Conservation (phyloP, 2,329 filamentous ascomycete genomes). For the Emericellopsis cladophorae region DNA sequence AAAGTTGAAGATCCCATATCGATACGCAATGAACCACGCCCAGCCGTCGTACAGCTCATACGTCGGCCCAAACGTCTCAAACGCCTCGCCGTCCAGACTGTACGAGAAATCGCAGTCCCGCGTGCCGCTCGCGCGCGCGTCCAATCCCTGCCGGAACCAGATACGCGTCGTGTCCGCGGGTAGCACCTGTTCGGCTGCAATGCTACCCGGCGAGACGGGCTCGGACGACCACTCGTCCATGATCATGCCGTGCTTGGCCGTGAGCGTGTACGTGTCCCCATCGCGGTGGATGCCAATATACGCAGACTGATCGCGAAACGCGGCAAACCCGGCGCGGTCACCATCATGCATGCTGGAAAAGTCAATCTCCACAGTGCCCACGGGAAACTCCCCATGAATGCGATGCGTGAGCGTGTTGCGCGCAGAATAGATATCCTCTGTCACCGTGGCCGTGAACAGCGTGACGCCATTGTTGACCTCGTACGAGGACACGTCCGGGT, state of each 20-base stretch:
- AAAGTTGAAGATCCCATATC: conserved; percentile 34
- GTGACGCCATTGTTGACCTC: conserved; percentile 28
- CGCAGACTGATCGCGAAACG: conserved; percentile 38
- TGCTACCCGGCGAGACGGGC: conserved; percentile 7
- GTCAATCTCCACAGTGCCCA: conserved; percentile 36
- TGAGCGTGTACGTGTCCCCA: conserved; percentile 13
- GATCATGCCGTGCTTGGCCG: conserved; percentile 22
- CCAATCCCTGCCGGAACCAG: conserved; percentile 11
- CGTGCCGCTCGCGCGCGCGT: conserved; percentile 9
- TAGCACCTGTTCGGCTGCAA: conserved; percentile 9
- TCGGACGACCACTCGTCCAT: conserved; percentile 17
- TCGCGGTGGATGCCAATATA: conserved; percentile 37
- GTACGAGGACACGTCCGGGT: conserved; percentile 37
- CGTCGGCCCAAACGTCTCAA: conserved; percentile 13
- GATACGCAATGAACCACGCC: conserved; percentile 33
- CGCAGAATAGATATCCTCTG: conserved; percentile 32
- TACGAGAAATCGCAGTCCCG: conserved; percentile 7
- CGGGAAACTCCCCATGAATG: conserved; percentile 29
- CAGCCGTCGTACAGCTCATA: conserved; percentile 23
- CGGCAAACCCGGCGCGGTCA: conserved; percentile 36
- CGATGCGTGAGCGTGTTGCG: conserved; percentile 34
- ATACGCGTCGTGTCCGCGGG: conserved; percentile 7
- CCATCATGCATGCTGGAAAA: conserved; percentile 33
- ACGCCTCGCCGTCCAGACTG: conserved; percentile 2
- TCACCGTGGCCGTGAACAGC: conserved; percentile 36